Evolutionary conservation across 2,329 filamentous ascomycete genomes (phyloP).

Genomic region (Cercospora beticola): DNA sequence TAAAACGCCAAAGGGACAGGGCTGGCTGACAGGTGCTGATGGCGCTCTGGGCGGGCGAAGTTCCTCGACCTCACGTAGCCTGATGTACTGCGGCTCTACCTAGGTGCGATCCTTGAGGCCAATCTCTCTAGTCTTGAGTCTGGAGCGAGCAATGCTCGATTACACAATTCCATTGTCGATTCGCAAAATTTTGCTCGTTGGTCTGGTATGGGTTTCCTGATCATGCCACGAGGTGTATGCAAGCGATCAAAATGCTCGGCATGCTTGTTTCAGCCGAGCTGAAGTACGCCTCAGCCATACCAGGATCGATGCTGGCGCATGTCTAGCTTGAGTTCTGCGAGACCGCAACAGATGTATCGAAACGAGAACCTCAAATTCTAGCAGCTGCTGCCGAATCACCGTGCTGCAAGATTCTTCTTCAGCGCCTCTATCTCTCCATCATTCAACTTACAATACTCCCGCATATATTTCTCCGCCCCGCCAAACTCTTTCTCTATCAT

Average conservation of each 20-base stretch:
- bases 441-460: conserved; percentile 57
- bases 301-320: neutral
- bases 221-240: neutral
- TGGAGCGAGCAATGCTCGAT: neutral
- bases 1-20: neutral
- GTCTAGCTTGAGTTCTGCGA: neutral
- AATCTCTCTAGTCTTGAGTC: neutral
- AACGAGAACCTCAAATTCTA: neutral
- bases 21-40: neutral
- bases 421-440: conserved; percentile 56
- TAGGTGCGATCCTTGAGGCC: neutral
- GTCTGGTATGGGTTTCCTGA: neutral
- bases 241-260: neutral
- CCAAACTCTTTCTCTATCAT: conserved; percentile 62
- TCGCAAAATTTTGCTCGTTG: neutral
- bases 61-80: neutral
- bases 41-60: neutral
- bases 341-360: neutral
- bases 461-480: conserved; percentile 63
- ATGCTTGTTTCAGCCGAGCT: neutral
- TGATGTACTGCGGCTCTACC: neutral
- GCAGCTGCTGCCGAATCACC: conserved; percentile 33
- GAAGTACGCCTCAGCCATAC: neutral
- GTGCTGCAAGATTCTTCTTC: conserved; percentile 46
- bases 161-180: neutral